Evolutionary conservation across 169 alveolate species (phyloP).

Genomic region (Eimeria maxima): DNA sequence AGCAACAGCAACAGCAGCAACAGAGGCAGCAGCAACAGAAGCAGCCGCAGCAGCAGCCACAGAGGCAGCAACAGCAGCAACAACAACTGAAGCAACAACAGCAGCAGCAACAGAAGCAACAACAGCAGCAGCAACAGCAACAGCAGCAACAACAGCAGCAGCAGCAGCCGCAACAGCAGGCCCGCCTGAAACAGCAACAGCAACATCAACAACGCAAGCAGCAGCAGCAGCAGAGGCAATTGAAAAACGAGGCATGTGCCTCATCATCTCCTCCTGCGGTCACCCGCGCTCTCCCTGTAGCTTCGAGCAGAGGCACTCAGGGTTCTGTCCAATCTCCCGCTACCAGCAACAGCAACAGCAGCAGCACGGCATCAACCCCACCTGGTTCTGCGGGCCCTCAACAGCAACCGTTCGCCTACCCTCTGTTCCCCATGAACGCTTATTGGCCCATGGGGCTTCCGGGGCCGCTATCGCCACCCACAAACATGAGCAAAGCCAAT

Average conservation of each 20-base stretch:
- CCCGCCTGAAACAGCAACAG: background rate
- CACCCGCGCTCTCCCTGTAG: background rate
- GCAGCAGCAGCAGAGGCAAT: background rate
- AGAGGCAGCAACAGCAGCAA: background rate
- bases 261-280: conserved; percentile 2
- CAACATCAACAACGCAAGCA: conserved; percentile 12
- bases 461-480: conserved; percentile 37
- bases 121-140: too few species aligned
- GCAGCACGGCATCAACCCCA: background rate
- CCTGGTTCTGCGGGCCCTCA: background rate
- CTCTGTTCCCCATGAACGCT: background rate
- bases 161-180: background rate
- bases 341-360: too few species aligned
- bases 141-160: background rate
- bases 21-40: background rate
- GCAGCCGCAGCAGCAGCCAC: background rate
- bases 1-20: background rate
- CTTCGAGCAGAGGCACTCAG: background rate
- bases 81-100: background rate
- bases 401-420: background rate
- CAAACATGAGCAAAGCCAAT: background rate
- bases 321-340: too few species aligned
- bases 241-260: background rate
- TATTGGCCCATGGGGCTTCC: conserved; percentile 33
- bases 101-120: too few species aligned